Conservation (phyloP, 257 asterid species). For the Marsdenia floribunda region DNA sequence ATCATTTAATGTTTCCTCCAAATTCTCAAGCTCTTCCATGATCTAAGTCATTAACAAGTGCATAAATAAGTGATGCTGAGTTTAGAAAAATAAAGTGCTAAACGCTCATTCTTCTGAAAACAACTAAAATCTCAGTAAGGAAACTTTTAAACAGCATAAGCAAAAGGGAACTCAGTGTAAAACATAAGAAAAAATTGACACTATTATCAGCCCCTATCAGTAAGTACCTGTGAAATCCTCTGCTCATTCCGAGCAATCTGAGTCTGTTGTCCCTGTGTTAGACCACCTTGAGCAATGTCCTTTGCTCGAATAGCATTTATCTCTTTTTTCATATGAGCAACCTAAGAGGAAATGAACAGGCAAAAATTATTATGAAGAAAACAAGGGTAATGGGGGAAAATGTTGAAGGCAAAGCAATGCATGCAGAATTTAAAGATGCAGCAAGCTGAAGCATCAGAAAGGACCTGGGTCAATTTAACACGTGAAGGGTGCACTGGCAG, state of each 20-base stretch:
- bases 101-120: neutral
- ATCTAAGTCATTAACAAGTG: slow-evolving; percentile 34
- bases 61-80: neutral
- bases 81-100: neutral
- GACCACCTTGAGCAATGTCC: slow-evolving; percentile 99
- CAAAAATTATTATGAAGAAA: neutral
- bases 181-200: neutral
- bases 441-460: neutral
- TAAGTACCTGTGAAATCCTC: slow-evolving; percentile 78
- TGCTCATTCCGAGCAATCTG: slow-evolving; percentile 99
- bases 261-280: slow-evolving; percentile 98
- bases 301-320: slow-evolving; percentile 97
- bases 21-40: slow-evolving; percentile 93
- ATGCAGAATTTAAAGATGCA: neutral
- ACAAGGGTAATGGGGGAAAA: neutral
- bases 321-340: slow-evolving; percentile 99
- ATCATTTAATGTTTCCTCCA: slow-evolving; percentile 96
- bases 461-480: neutral
- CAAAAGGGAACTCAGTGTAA: slow-evolving; percentile 9
- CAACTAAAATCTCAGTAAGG: neutral
- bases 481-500: neutral
- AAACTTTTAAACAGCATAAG: neutral
- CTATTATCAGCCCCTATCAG: neutral
- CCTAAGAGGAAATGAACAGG: slow-evolving; percentile 30
- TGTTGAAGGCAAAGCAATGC: neutral